Evolutionary conservation across 495 filamentous ascomycete species (phyloP).

Genomic region (Tuber magnatum): DNA sequence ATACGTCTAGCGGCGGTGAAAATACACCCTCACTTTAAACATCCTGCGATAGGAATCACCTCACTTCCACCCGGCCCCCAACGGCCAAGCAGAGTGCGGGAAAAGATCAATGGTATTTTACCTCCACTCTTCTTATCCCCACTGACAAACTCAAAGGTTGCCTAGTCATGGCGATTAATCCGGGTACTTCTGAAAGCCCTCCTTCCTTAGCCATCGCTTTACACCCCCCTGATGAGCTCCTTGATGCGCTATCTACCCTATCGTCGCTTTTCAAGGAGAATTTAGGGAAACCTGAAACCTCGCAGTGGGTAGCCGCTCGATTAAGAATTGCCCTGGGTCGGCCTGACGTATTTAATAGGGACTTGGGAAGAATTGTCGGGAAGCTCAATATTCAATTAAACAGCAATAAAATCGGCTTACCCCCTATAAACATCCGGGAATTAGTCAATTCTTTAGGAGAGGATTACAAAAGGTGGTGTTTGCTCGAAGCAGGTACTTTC

Average conservation of each 20-base stretch:
- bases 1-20: no score
- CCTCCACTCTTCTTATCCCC: background rate
- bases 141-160: background rate
- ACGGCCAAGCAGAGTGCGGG: no score
- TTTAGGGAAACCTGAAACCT: background rate
- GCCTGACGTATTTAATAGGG: background rate
- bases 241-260: background rate
- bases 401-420: background rate
- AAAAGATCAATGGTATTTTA: background rate
- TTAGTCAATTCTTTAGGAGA: constrained; percentile 8
- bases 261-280: background rate
- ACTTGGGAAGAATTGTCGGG: background rate
- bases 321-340: background rate
- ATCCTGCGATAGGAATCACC: background rate
- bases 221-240: background rate
- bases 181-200: background rate
- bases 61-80: background rate
- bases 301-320: background rate
- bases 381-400: background rate
- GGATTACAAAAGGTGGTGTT: constrained; percentile 32
- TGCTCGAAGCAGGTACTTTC: constrained; percentile 26
- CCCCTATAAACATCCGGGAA: background rate
- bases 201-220: background rate
- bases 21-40: background rate
- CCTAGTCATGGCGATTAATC: background rate